Evolutionary conservation across 2,329 filamentous ascomycete genomes (phyloP), one percentile per base, ranked within the genome.

Genomic region (Aspergillus pseudoterreus): DNA sequence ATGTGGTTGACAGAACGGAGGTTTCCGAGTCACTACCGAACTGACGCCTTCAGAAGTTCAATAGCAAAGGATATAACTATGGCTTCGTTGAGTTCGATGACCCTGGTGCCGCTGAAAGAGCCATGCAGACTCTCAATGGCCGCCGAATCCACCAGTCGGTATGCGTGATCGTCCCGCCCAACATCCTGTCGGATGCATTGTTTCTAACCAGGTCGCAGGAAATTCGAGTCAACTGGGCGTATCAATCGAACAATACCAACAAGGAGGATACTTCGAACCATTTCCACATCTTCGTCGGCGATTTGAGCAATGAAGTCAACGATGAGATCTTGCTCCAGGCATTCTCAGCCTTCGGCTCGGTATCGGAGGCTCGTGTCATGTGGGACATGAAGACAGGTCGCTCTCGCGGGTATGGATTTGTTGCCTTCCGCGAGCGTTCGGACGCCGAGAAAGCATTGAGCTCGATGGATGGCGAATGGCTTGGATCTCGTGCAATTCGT

Each of bases 301-400:
- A 99, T 69, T 76, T 99, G 51, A 96, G 92, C 63, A 99, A 99
- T 67, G 94, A 99, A 73, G 94, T 99, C 71, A 99, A 99, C 64
- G 94, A 99, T 64, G 94, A 99, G 67, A 84, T 96, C 47, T 81
- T 99, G 19, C 79, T 88, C 14, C 92, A 96, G 73, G 94, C 94
- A 11, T 99, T 99, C 75, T 95, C 90, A 44, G 90, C 90, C 42
- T 99, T 97, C 71, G 94, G 94, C 38, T 90, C 86, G 11, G 92
- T 99, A 45, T 99, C 94, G 2, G 94, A 99, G 74, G 94, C 94
- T 54, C 91, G 94, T 65, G 94, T 99, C 58, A 99, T 99, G 94
- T 99, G 94, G 94, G 94, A 99, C 72, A 99, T 99, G 94, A 99
- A 99, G 82, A 99, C 94, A 33, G 94, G 94, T 61, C 87, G 94